Evolutionary conservation across 208 protist genomes (phyloP).

Genomic region (Entamoeba invadens): DNA sequence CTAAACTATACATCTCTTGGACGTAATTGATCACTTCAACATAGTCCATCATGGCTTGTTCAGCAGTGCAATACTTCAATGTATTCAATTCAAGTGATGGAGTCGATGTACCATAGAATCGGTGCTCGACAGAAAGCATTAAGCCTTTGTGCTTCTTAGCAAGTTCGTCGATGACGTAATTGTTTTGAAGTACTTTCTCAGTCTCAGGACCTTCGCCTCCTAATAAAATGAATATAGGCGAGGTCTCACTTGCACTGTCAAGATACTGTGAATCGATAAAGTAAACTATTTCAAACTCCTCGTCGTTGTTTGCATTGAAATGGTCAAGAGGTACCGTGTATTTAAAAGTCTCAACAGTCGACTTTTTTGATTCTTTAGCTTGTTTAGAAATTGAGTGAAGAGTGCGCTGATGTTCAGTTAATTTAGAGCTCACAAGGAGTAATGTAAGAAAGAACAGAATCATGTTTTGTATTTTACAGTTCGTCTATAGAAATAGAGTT

Average conservation of each 20-base stretch:
- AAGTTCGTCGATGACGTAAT: not conserved
- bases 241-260: not conserved
- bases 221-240: not conserved
- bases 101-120: slow-evolving; percentile 10
- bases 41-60: slow-evolving; percentile 12
- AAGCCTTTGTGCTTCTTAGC: not conserved
- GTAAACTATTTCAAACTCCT: not conserved
- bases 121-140: slow-evolving; percentile 6
- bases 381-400: not conserved
- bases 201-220: not conserved
- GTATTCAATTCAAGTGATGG: not conserved
- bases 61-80: slow-evolving; percentile 8
- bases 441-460: not conserved
- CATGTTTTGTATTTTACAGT: too few relatives aligned
- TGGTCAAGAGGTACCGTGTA: not conserved
- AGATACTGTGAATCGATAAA: not conserved
- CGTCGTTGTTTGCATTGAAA: not conserved
- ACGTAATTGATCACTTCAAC: not conserved
- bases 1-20: not conserved
- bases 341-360: not conserved
- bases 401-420: not conserved
- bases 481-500: too few relatives aligned
- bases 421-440: not conserved
- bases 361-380: not conserved
- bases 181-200: not conserved